phyloP scores from a whole-genome alignment of 345 rosid species.

The Aquilaria sinensis region DNA sequence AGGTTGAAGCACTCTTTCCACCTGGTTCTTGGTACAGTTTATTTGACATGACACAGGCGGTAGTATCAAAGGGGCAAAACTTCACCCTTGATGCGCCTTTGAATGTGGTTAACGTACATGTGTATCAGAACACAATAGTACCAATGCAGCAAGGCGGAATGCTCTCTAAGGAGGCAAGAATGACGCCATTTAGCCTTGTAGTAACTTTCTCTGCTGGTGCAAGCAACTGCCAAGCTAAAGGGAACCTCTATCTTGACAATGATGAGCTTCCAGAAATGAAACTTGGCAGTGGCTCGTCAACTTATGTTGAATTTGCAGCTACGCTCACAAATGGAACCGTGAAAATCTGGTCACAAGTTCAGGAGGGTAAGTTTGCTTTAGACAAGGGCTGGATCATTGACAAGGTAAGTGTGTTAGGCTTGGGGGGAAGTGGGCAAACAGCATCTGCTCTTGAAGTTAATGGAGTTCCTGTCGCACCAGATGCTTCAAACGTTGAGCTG shows the following conservation, averaged over 20 bases:
- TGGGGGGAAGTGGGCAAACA: slow-evolving; percentile 36
- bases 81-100: slow-evolving; percentile 72
- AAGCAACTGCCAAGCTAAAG: slow-evolving; percentile 59
- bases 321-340: slow-evolving; percentile 47
- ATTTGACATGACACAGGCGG: slow-evolving; percentile 56
- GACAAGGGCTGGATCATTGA: slow-evolving; percentile 68
- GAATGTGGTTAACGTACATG: slow-evolving; percentile 74
- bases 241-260: slow-evolving; percentile 63
- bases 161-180: slow-evolving; percentile 75
- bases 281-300: slow-evolving; percentile 63
- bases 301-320: slow-evolving; percentile 59
- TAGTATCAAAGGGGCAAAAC: slow-evolving; percentile 46
- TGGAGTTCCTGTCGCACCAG: slow-evolving; percentile 20
- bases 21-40: slow-evolving; percentile 92
- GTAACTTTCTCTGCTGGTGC: slow-evolving; percentile 74
- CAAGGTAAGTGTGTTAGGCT: slow-evolving; percentile 65
- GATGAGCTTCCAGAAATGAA: slow-evolving; percentile 94
- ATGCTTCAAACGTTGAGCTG: slow-evolving; percentile 24
- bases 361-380: slow-evolving; percentile 67
- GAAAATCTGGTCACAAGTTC: slow-evolving; percentile 80
- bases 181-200: slow-evolving; percentile 72
- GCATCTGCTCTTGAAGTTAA: slow-evolving; percentile 38
- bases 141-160: slow-evolving; percentile 95
- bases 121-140: slow-evolving; percentile 69
- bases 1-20: slow-evolving; percentile 74